These are phyloP conservation scores for Xylaria flabelliformis DNA, from an alignment of 495 filamentous ascomycete species.

Conservation along the genomic window DNA sequence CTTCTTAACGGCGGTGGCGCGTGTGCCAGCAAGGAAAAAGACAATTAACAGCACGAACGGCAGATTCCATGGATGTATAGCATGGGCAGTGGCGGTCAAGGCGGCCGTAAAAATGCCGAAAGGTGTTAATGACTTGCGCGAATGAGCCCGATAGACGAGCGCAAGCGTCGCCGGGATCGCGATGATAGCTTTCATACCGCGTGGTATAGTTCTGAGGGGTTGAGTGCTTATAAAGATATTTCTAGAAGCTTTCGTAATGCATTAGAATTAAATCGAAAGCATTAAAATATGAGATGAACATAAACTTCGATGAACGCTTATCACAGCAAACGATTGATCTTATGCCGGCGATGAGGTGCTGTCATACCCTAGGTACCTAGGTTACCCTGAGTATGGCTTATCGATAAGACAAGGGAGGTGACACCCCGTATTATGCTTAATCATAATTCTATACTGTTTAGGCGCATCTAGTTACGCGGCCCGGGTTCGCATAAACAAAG, in stretches of 20 bases:
- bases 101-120: slow-evolving; percentile 70
- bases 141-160: slow-evolving; percentile 73
- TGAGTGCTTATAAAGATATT: neutral
- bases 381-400: neutral
- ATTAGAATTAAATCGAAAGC: neutral
- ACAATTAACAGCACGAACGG: slow-evolving; percentile 81
- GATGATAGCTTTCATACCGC: slow-evolving; percentile 71
- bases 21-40: slow-evolving; percentile 86
- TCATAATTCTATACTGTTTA: neutral
- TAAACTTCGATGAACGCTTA: neutral
- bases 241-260: neutral
- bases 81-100: slow-evolving; percentile 78
- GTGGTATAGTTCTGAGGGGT: neutral
- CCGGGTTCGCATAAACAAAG: too few relatives aligned
- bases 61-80: slow-evolving; percentile 88
- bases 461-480: neutral
- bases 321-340: neutral
- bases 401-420: neutral
- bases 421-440: neutral
- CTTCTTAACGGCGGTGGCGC: slow-evolving; percentile 87
- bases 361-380: neutral
- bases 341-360: neutral
- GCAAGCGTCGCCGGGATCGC: slow-evolving; percentile 67
- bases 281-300: neutral
- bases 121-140: slow-evolving; percentile 77